Conservation (phyloP, 2,329 filamentous ascomycete genomes). For the Phialophora chinensis region DNA sequence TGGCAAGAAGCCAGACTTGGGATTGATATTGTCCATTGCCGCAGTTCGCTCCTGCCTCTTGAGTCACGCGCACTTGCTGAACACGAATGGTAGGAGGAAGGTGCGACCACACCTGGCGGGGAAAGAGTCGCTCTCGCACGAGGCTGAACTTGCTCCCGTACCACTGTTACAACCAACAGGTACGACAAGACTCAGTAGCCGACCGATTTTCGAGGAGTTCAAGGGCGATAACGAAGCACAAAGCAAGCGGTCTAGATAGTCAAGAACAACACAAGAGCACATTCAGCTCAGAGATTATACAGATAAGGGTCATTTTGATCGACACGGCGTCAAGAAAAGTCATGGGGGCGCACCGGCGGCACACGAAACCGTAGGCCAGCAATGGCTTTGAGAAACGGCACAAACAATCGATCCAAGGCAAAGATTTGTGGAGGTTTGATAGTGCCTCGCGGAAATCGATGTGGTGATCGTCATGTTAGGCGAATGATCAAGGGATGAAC, state of each 20-base stretch:
- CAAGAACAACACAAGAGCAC: not conserved
- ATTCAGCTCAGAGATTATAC: constrained; percentile 5
- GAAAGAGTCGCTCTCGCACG: constrained; percentile 22
- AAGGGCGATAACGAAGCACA: not conserved
- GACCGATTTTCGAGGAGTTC: not conserved
- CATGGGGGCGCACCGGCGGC: constrained; percentile 12
- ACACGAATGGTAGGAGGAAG: not conserved
- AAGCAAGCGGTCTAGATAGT: not conserved
- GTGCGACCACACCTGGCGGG: constrained; percentile 1
- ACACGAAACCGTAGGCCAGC: not conserved
- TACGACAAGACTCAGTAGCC: not conserved
- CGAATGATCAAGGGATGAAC: constrained; percentile 21
- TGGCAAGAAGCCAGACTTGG: constrained; percentile 34
- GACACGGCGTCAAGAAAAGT: constrained; percentile 8
- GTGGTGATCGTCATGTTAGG: constrained; percentile 24
- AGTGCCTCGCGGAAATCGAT: constrained; percentile 17
- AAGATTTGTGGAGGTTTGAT: constrained; percentile 7
- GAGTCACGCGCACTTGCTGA: constrained; percentile 1
- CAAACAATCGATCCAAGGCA: constrained; percentile 8
- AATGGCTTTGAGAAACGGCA: constrained; percentile 11
- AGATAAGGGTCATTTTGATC: constrained; percentile 23
- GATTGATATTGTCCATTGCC: constrained; percentile 38
- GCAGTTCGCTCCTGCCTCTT: constrained; percentile 1
- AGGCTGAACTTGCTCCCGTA: constrained; percentile 10
- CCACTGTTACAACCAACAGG: not conserved